Percentiles rank a stretch among this genome's conserved stretches.
Evolutionary conservation across 176 grass and related monocot species (phyloP).

Genomic region (Carex cristatella): DNA sequence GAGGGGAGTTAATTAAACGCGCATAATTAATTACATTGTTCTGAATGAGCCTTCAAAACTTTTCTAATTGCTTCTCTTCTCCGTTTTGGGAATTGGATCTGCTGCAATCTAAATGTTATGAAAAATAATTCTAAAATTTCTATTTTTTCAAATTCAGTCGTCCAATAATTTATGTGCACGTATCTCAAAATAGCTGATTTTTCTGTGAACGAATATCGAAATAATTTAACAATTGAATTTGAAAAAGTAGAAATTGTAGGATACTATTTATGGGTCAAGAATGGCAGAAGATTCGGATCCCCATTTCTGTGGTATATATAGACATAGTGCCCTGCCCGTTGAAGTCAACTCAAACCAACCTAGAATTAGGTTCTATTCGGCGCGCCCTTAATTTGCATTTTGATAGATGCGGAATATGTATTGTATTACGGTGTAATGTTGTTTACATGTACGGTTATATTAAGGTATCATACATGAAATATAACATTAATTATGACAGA

Average conservation of each 20-base stretch:
- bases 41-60: not conserved
- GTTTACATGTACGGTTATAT: not conserved
- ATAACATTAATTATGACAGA: not conserved
- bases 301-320: not conserved
- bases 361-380: not conserved
- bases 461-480: not conserved
- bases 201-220: too few relatives aligned
- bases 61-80: not conserved
- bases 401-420: not conserved
- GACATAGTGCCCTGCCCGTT: not conserved
- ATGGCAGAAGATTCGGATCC: too few relatives aligned
- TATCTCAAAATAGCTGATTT: too few relatives aligned
- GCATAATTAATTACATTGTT: not conserved
- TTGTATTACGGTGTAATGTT: not conserved
- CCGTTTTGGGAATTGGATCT: too few relatives aligned
- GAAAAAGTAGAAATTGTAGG: too few relatives aligned
- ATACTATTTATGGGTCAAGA: too few relatives aligned
- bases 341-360: not conserved
- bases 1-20: not conserved
- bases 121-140: too few relatives aligned
- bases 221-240: too few relatives aligned
- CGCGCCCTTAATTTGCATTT: not conserved
- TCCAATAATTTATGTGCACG: too few relatives aligned
- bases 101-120: too few relatives aligned
- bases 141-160: too few relatives aligned